These are phyloP conservation scores for Eucalyptus shirleyi DNA, from an alignment of 345 rosid genomes.

Conservation along the genomic window DNA sequence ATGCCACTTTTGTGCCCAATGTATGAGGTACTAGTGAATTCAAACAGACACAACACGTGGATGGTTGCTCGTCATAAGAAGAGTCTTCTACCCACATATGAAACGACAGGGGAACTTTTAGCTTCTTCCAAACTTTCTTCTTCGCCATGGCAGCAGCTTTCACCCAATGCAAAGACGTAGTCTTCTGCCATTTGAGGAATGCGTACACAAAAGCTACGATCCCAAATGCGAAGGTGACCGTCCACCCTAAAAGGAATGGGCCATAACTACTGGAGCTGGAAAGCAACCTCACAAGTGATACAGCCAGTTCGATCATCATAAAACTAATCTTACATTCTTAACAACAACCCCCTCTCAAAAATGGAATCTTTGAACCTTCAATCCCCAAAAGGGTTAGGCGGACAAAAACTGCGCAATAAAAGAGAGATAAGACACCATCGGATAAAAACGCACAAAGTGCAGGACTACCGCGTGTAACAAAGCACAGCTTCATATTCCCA, in stretches of 20 bases:
- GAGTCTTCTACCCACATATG: constrained; percentile 54
- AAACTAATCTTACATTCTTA: background rate
- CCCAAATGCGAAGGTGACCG: constrained; percentile 29
- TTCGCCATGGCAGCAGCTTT: constrained; percentile 55
- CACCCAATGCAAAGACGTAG: constrained; percentile 37
- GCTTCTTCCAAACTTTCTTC: constrained; percentile 41
- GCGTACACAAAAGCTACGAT: constrained; percentile 23
- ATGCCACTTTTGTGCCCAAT: constrained; percentile 14
- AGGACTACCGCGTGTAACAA: background rate
- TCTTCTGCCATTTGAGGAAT: constrained; percentile 52
- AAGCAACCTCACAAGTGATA: constrained; percentile 21
- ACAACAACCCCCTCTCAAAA: background rate
- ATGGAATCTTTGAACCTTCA: background rate
- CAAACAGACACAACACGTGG: constrained; percentile 56
- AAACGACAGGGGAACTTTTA: constrained; percentile 42
- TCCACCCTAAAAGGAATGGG: constrained; percentile 33
- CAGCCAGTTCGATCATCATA: constrained; percentile 33
- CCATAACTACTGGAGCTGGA: constrained; percentile 16
- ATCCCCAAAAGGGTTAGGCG: background rate
- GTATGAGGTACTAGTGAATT: constrained; percentile 24
- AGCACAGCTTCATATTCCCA: background rate
- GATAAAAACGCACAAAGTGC: background rate
- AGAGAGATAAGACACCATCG: background rate
- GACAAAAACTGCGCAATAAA: background rate
- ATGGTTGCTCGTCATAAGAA: constrained; percentile 24